Conservation (phyloP, 1,284 basidiomycete genomes). For the Sporisorium graminicola region DNA sequence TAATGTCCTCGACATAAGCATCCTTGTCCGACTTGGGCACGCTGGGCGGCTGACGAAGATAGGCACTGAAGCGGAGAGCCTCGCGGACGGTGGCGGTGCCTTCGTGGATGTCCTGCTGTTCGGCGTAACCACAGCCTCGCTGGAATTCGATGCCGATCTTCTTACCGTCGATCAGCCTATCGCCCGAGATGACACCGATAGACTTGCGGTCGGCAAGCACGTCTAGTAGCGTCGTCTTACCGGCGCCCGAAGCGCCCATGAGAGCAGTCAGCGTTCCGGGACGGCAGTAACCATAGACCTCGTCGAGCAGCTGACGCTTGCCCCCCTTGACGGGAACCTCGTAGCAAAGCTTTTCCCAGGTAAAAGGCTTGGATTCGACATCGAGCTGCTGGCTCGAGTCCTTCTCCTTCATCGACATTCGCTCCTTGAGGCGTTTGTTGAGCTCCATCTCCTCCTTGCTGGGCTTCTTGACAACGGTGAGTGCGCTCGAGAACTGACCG, state of each 20-base stretch:
- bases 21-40: slow-evolving; percentile 81
- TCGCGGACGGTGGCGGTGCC: slow-evolving; percentile 86
- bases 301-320: slow-evolving; percentile 78
- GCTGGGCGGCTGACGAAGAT: slow-evolving; percentile 80
- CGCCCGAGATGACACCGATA: slow-evolving; percentile 82
- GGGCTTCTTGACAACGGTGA: slow-evolving; percentile 54
- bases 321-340: slow-evolving; percentile 73
- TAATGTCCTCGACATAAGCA: slow-evolving; percentile 82
- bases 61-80: slow-evolving; percentile 83
- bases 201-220: slow-evolving; percentile 82
- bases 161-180: slow-evolving; percentile 82
- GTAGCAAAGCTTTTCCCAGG: slow-evolving; percentile 71
- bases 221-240: slow-evolving; percentile 77
- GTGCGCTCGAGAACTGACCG: slow-evolving; percentile 28
- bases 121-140: slow-evolving; percentile 75
- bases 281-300: slow-evolving; percentile 84
- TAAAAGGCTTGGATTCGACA: slow-evolving; percentile 63
- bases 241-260: slow-evolving; percentile 81
- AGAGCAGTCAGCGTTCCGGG: slow-evolving; percentile 80
- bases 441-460: slow-evolving; percentile 56
- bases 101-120: slow-evolving; percentile 87
- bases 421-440: slow-evolving; percentile 53
- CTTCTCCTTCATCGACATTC: slow-evolving; percentile 38
- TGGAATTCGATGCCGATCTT: slow-evolving; percentile 81
- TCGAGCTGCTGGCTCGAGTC: slow-evolving; percentile 44